A percentile compares a stretch with the other conserved stretches of the same genome.
Conservation (phyloP, 129 eudicot genomes). For the Pseudognaphalium luteoalbum region DNA sequence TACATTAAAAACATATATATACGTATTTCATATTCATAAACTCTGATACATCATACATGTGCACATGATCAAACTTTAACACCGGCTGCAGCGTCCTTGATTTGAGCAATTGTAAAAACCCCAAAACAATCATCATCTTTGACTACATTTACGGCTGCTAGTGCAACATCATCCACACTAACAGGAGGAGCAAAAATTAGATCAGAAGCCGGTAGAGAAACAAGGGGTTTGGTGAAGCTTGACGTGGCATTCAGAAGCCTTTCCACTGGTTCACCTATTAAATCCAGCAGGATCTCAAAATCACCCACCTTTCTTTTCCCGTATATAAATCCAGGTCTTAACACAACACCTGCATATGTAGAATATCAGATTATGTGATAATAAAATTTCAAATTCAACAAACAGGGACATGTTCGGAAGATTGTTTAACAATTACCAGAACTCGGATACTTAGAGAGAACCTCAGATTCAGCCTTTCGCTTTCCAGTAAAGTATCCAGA, state of each 20-base stretch:
- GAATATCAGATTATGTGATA: background rate
- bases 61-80: conserved; percentile 49
- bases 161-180: conserved; percentile 85
- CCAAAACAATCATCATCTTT: conserved; percentile 89
- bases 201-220: conserved; percentile 83
- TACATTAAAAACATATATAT: conserved; percentile 2
- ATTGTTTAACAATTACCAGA: conserved; percentile 53
- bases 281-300: conserved; percentile 83
- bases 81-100: conserved; percentile 78
- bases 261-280: conserved; percentile 84
- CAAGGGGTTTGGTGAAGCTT: conserved; percentile 73
- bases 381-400: background rate
- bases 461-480: conserved; percentile 96
- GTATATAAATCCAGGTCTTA: conserved; percentile 91
- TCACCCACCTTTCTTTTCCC: conserved; percentile 93
- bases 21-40: background rate
- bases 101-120: conserved; percentile 81
- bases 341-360: conserved; percentile 65
- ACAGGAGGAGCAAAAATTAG: conserved; percentile 83
- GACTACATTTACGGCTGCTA: conserved; percentile 74
- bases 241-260: conserved; percentile 61
- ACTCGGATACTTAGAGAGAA: conserved; percentile 76
- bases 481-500: conserved; percentile 95
- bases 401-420: too few relatives aligned
- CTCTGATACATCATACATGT: background rate